Conservation (phyloP, 495 filamentous ascomycete genomes). For the Penicillium coprophilum region DNA sequence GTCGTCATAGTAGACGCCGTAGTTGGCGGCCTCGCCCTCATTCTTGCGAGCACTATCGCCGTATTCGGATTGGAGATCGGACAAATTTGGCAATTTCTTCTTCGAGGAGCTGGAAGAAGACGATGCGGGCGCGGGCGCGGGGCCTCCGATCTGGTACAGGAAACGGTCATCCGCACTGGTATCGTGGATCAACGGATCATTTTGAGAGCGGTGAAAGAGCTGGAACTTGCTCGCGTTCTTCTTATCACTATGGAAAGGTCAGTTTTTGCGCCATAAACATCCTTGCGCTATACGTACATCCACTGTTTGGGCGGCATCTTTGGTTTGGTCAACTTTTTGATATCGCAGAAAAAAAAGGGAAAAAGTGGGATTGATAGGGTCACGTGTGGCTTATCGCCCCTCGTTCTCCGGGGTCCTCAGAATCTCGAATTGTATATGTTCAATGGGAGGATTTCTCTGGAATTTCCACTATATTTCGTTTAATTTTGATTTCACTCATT, state of each 20-base stretch:
- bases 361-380: slow-evolving; percentile 40
- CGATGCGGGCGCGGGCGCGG: slow-evolving; percentile 31
- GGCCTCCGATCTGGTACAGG: slow-evolving; percentile 54
- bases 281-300: slow-evolving; percentile 63
- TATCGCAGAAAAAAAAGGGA: slow-evolving; percentile 27
- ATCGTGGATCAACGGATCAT: slow-evolving; percentile 94
- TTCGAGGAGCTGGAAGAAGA: slow-evolving; percentile 36
- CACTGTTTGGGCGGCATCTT: slow-evolving; percentile 80
- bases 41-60: slow-evolving; percentile 68
- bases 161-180: slow-evolving; percentile 77
- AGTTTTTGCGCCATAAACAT: slow-evolving; percentile 1
- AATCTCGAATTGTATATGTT: slow-evolving; percentile 5
- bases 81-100: slow-evolving; percentile 48
- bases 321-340: slow-evolving; percentile 14
- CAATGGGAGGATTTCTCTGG: not conserved
- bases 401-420: slow-evolving; percentile 29
- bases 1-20: slow-evolving; percentile 88
- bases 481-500: not conserved
- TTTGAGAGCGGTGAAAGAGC: slow-evolving; percentile 92
- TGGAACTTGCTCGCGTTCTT: slow-evolving; percentile 88
- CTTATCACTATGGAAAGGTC: slow-evolving; percentile 68
- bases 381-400: slow-evolving; percentile 42
- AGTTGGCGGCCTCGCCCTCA: slow-evolving; percentile 92
- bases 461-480: not conserved
- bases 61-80: slow-evolving; percentile 77